These are phyloP conservation scores for Thelonectria olida DNA, from an alignment of 2,329 filamentous ascomycete genomes.

Conservation along the genomic window DNA sequence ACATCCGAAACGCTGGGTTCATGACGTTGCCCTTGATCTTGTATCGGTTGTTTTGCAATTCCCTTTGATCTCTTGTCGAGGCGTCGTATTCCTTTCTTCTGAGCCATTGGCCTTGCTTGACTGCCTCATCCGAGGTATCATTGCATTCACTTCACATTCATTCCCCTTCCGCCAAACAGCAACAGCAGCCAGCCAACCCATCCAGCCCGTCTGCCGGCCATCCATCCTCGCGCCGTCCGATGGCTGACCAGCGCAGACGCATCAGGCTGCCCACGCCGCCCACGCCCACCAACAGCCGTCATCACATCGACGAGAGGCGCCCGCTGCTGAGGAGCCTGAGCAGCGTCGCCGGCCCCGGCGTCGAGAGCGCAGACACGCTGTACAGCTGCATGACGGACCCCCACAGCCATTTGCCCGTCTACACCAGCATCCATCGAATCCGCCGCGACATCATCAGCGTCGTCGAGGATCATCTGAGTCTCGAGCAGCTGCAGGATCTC, in stretches of 20 bases:
- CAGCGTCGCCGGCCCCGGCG: conserved; percentile 30
- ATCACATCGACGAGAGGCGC: conserved; percentile 42
- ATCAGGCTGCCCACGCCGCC: conserved; percentile 43
- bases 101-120: background rate
- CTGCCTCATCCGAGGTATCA: no score
- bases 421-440: conserved; percentile 80
- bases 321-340: conserved; percentile 47
- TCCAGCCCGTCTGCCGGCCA: background rate
- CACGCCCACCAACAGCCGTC: conserved; percentile 14
- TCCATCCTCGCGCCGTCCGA: conserved; percentile 7
- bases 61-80: background rate
- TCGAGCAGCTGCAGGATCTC: conserved; percentile 81
- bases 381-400: conserved; percentile 66
- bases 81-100: background rate
- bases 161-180: no score
- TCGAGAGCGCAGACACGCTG: conserved; percentile 47
- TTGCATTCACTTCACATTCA: no score
- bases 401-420: conserved; percentile 74
- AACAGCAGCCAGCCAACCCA: no score
- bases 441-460: conserved; percentile 70
- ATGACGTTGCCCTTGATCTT: conserved; percentile 34
- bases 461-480: conserved; percentile 70
- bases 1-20: conserved; percentile 29
- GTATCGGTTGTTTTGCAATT: conserved; percentile 5
- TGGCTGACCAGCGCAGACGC: conserved; percentile 41